Conservation (phyloP, 371 early-diverging fungal genomes). For the Zopfochytrium polystomum region DNA sequence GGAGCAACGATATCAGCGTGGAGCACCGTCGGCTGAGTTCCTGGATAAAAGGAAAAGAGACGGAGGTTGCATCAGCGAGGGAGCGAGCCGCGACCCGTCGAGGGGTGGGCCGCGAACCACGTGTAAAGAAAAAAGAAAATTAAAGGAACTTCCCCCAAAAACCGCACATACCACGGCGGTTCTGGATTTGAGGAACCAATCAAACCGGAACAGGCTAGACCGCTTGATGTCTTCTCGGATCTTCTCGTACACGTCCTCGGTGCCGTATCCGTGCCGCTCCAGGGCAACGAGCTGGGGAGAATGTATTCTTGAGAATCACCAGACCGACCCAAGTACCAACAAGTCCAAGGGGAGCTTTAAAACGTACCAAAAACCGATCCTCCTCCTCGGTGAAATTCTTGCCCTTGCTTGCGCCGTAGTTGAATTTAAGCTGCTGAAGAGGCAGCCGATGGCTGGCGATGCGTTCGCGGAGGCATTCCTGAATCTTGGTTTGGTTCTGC, state of each 20-base stretch:
- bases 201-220: conserved; percentile 86
- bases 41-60: conserved; percentile 6
- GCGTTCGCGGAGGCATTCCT: conserved; percentile 71
- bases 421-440: conserved; percentile 80
- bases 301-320: neutral
- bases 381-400: conserved; percentile 94
- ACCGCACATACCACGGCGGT: conserved; percentile 52
- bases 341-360: neutral
- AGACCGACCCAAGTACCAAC: neutral
- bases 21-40: conserved; percentile 41
- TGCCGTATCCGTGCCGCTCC: conserved; percentile 83
- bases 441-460: conserved; percentile 72
- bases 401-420: conserved; percentile 77
- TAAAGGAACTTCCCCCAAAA: neutral
- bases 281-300: conserved; percentile 67
- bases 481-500: conserved; percentile 74
- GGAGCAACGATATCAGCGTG: conserved; percentile 36
- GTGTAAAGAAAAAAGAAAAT: neutral
- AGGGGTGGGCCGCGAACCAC: neutral
- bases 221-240: conserved; percentile 82
- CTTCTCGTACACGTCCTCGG: conserved; percentile 88
- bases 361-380: conserved; percentile 81
- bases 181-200: conserved; percentile 96
- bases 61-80: too few species aligned
- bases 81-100: neutral